A percentile compares a stretch with the other conserved stretches of the same genome.
Evolutionary conservation across 1,284 basidiomycete species (phyloP).

Genomic region (Apiotrichum porosum): DNA sequence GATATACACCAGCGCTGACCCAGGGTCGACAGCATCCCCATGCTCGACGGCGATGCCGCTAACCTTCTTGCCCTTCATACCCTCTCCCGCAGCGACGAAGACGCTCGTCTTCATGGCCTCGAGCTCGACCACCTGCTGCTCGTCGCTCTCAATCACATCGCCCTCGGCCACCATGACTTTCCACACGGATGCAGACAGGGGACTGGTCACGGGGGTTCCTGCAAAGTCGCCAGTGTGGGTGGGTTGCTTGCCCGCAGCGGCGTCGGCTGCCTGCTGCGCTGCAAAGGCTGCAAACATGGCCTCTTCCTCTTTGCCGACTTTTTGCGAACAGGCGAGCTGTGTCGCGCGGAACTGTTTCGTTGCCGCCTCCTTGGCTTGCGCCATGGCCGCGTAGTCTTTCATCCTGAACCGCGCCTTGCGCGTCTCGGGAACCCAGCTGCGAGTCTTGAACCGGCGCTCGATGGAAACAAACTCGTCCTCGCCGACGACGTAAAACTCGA

Average conservation of each 20-base stretch:
- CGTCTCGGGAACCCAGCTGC: conserved; percentile 54
- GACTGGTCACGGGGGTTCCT: conserved; percentile 43
- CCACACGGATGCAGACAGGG: conserved; percentile 58
- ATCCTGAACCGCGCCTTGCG: conserved; percentile 40
- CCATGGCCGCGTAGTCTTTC: conserved; percentile 11
- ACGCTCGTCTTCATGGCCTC: conserved; percentile 65
- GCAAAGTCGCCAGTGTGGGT: neutral
- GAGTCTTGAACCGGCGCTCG: conserved; percentile 59
- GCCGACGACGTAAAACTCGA: conserved; percentile 43
- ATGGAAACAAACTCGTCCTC: conserved; percentile 48
- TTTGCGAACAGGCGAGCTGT: conserved; percentile 25
- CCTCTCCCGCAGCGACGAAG: conserved; percentile 28
- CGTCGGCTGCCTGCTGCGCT: conserved; percentile 18
- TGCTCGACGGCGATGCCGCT: conserved; percentile 23
- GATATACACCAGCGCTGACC: conserved; percentile 11
- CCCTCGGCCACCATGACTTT: conserved; percentile 55
- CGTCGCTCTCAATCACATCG: conserved; percentile 52
- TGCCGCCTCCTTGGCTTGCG: conserved; percentile 36
- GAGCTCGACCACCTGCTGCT: conserved; percentile 55
- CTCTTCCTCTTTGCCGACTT: conserved; percentile 30
- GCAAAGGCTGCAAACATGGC: conserved; percentile 12
- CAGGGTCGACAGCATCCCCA: conserved; percentile 19
- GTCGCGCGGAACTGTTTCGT: conserved; percentile 50
- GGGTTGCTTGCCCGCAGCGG: conserved; percentile 2
- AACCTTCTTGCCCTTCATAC: conserved; percentile 31